Evolutionary conservation across 495 filamentous ascomycete species (phyloP).

Genomic region (Aspergillus avenaceus): DNA sequence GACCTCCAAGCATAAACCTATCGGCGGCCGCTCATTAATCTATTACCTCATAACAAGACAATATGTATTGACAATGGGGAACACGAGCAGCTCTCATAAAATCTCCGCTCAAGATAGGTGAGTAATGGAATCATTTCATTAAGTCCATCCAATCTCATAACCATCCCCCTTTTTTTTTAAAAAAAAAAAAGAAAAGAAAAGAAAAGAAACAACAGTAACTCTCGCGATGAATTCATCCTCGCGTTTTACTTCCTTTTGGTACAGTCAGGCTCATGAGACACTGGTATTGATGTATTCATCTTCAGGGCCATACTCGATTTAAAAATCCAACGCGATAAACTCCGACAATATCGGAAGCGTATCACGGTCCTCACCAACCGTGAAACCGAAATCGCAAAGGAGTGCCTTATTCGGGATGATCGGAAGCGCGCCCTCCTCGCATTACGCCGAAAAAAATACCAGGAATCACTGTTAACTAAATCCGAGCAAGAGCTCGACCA

Average conservation of each 20-base stretch:
- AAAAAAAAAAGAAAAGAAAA: no score
- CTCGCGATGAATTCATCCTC: no score
- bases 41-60: conserved; percentile 17
- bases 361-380: conserved; percentile 77
- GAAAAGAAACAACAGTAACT: no score
- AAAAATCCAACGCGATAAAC: conserved; percentile 94
- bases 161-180: no score
- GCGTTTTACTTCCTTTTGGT: conserved; percentile 7
- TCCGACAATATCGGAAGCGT: conserved; percentile 88
- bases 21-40: neutral
- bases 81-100: conserved; percentile 59
- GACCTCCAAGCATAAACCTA: no score
- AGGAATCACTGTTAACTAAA: conserved; percentile 82
- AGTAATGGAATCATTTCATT: conserved; percentile 7
- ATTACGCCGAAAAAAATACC: conserved; percentile 93
- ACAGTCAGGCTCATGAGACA: neutral
- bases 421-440: conserved; percentile 80
- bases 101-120: conserved; percentile 71
- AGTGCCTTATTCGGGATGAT: conserved; percentile 72
- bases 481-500: conserved; percentile 89
- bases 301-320: conserved; percentile 88
- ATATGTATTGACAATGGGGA: conserved; percentile 57
- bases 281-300: neutral
- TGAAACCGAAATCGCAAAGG: conserved; percentile 77
- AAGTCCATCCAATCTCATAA: neutral